A percentile compares a stretch with the other conserved stretches of the same genome.
Evolutionary conservation across 1,284 basidiomycete species (phyloP).

Genomic region (Calocybe gambosa): DNA sequence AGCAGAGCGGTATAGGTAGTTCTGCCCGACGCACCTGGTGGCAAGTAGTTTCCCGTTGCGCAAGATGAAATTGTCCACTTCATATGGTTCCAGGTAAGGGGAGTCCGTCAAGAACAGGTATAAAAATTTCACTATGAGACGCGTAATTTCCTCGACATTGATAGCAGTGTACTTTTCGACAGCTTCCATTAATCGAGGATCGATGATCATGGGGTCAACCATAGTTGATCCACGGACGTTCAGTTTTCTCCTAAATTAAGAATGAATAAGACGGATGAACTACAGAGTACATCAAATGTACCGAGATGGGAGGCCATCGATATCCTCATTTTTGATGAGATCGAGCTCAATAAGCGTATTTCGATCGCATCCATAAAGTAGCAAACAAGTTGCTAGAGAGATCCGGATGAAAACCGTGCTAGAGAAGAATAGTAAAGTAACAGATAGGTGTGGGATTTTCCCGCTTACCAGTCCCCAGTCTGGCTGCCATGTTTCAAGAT

Average conservation of each 20-base stretch:
- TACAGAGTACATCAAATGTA: slow-evolving; percentile 16
- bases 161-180: slow-evolving; percentile 47
- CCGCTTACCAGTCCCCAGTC: slow-evolving; percentile 30
- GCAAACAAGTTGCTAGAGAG: slow-evolving; percentile 51
- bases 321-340: slow-evolving; percentile 42
- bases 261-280: not conserved
- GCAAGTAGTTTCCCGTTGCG: slow-evolving; percentile 51
- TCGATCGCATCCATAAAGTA: slow-evolving; percentile 61
- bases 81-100: slow-evolving; percentile 52
- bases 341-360: slow-evolving; percentile 33
- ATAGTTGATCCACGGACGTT: slow-evolving; percentile 34
- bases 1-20: not conserved
- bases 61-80: slow-evolving; percentile 65
- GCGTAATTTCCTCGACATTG: slow-evolving; percentile 44
- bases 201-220: slow-evolving; percentile 52
- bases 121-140: slow-evolving; percentile 58
- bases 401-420: slow-evolving; percentile 48
- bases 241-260: slow-evolving; percentile 35
- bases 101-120: slow-evolving; percentile 51
- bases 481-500: slow-evolving; percentile 26
- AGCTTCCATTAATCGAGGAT: slow-evolving; percentile 45
- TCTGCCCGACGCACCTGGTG: slow-evolving; percentile 39
- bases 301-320: slow-evolving; percentile 49
- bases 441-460: not conserved
- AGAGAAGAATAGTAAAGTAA: slow-evolving; percentile 6